Evolutionary conservation across 1,284 basidiomycete species (phyloP), one percentile per base, ranked within the genome.

Genomic region (Cystobasidium sp.): DNA sequence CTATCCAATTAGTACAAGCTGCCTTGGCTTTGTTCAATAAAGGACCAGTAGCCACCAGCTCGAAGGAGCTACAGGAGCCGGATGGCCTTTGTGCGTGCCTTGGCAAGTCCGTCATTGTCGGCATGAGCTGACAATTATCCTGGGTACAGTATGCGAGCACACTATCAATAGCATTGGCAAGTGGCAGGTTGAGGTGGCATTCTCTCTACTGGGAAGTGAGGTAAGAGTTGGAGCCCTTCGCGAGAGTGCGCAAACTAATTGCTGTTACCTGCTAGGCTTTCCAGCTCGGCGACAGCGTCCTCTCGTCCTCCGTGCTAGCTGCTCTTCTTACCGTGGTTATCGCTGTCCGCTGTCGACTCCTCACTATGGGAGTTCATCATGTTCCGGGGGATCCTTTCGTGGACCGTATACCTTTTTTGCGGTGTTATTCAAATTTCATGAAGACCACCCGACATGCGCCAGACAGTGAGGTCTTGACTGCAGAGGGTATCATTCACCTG

Each of bases 331-430:
- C 62, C 37, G 51, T 72, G 12, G 75, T 75, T 10, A 72, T 72
- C 39, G 52, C 68, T 46, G 62, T 70, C 20, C 49, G 69, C 8
- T 51, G 56, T 41, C 31, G 69, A n/a, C 61, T 75, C 8, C 44
- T 49, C 10, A 61, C 68, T 18, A 61, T 75, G 51, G 58, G 56
- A 14, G 62, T 66, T 3, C 52, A 66, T 53, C 74, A 75, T 56
- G 68, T 75, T 20, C 72, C 74, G 14, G 55, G 59, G 14, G 74
- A 75, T 22, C 74, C 74, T 14, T 75, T 75, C 52, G 43, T 55
- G 39, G 58, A 75, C 6, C 53, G 74, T 16, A 52, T 18, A 16
- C 37, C 46, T 6, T 70, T 75, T 51, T 61, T 75, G 18, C 47
- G 46, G 31, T 59, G 47, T 5, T 75, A 75, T 44, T 51, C 62